phyloP scores from a whole-genome alignment of 1,139 yeast species.

The Yamadazyma oceani region DNA sequence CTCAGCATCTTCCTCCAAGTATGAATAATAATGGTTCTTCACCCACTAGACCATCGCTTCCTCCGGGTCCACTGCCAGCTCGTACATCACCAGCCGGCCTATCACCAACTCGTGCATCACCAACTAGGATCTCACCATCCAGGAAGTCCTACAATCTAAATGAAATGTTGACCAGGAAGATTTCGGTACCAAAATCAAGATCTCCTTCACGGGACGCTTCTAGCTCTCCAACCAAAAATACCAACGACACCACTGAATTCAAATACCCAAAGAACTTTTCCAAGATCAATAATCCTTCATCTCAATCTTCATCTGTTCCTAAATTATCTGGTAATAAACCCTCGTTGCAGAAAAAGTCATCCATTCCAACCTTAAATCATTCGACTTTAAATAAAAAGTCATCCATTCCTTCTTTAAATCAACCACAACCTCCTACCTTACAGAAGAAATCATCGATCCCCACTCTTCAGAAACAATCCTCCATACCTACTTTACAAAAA shows the following conservation, averaged over 20 bases:
- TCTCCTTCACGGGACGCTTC: slow-evolving; percentile 8
- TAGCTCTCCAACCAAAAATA: slow-evolving; percentile 10
- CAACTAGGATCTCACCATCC: slow-evolving; percentile 13
- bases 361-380: slow-evolving; percentile 11
- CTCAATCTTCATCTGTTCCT: slow-evolving; percentile 1
- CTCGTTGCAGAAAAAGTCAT: slow-evolving; percentile 17
- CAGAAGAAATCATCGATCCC: slow-evolving; percentile 18
- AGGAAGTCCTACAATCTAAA: slow-evolving; percentile 37
- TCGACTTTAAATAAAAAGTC: slow-evolving; percentile 5
- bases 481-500: slow-evolving; percentile 18
- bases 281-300: slow-evolving; percentile 6
- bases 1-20: slow-evolving; percentile 1
- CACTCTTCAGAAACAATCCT: slow-evolving; percentile 11
- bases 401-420: slow-evolving; percentile 10
- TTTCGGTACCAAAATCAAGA: slow-evolving; percentile 13
- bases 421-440: slow-evolving; percentile 9
- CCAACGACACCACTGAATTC: slow-evolving; percentile 18
- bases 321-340: slow-evolving; percentile 7
- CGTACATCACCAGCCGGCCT: background rate
- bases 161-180: slow-evolving; percentile 26
- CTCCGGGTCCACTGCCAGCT: background rate
- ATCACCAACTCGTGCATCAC: slow-evolving; percentile 10
- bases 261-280: slow-evolving; percentile 16
- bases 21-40: background rate
- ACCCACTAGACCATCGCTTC: background rate